Base-by-base conservation (phyloP, 2,329 filamentous ascomycete species). In the Sporothrix luriei region DNA sequence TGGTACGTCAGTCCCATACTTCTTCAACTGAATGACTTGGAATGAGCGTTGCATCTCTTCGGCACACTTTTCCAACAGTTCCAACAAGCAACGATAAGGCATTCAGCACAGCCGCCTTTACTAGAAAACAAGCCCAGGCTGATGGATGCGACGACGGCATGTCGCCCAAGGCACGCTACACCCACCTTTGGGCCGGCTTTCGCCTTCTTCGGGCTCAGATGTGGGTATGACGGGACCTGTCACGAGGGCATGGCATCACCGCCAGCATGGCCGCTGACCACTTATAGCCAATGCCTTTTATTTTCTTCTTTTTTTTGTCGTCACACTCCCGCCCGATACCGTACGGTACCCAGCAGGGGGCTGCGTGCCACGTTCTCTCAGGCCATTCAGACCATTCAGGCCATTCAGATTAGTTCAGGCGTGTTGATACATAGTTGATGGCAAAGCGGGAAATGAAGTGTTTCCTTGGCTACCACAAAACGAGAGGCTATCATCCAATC, bases 311-410 rank as follows among this genome's bases (percentile, higher is more conserved):
- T 46, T 46, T 11, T 16, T 46, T 61, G 21, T 26, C 57, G 38
- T 62, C 57, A 62, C 57, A 26, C 57, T 46, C 57, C 38, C 33
- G 38, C 10, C 57, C 13, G 21, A n/a, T 46, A 38, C 21, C 38
- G 24, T 64, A 43, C 61, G 24, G 43, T 43, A 24, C 43, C 59
- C 61, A 49, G 49, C 61, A 24, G 19, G 11, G n/a, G 21, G 24
- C 61, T 64, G 61, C 43, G 24, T 64, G 61, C 61, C 61, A 64
- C 61, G 57, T 62, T 62, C 55, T 61, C 21, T 62, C 57, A 7
- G 16, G 7, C 40, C 11, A 16, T 43, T 16, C 40, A 43, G 33
- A 33, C 55, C 55, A 59, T 59, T 16, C 40, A 43, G 33, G 9
- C 55, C 55, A 59, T 59, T 29, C 55, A 57, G 54, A 40, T 59